Evolutionary conservation across 1,284 basidiomycete species (phyloP), one percentile per base, ranked within the genome.

Genomic region (Cutaneotrichosporon sp.): DNA sequence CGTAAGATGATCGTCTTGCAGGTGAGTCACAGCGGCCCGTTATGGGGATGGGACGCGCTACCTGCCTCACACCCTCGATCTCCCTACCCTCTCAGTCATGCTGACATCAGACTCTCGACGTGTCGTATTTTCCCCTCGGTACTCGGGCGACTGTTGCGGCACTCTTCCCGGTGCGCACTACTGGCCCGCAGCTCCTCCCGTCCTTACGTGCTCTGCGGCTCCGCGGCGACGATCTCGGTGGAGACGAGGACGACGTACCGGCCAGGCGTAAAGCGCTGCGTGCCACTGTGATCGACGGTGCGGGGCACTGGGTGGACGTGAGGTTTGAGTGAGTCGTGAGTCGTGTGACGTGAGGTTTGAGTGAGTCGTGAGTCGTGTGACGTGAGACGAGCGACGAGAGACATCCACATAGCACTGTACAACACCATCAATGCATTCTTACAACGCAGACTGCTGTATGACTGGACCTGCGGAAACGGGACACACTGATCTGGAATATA

Each of bases 1-100:
- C 62, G 71, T 51, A 73, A 68, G 63, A 58, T 77, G 42, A 70
- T 74, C 11, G 73, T 77, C 5, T 58, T 77, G 8, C 65, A 64
- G 60, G 76, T 77, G 58, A 56, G 73, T 67, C 18, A 14, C 14
- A 5, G 40, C 40, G 2, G 40, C 40, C 8, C 18, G 6, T 5
- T n/a, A 18, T 16, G 14, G 18, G 13, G 38, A 5, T 40, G 16
- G 38, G 13, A 11, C 16, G 38, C 1, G 36, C 36, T 42, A 42
- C 5, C 16, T 42, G 14, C 14, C 5, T 42, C 40, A 16, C 40
- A 16, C 14, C 42, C 3, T 5, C 18, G 42, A 46, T n/a, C 8
- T 46, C 42, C 18, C 2, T 13, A 18, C 9, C 26, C 21, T 16
- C 9, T 4, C 13, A 13, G 5, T 18, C 0, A 22, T 51, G 32